Percentiles rank a stretch among this genome's conserved stretches.
Evolutionary conservation across 352 stramenopile species (phyloP).

Genomic region (Pythium dissotocum): DNA sequence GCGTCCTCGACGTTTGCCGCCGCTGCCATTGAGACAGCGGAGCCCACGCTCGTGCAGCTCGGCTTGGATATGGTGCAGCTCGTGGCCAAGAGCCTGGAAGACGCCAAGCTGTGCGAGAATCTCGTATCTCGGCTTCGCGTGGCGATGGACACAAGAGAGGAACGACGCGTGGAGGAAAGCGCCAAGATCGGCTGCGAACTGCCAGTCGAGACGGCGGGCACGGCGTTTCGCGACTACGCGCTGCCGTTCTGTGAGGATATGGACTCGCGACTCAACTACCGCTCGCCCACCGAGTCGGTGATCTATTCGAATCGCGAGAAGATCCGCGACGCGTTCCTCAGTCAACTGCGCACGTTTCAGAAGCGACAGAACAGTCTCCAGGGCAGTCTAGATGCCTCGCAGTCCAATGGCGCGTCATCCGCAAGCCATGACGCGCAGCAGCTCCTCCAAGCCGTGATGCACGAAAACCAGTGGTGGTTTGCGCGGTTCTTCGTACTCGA

Average conservation of each 20-base stretch:
- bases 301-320: constrained; percentile 75
- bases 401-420: constrained; percentile 26
- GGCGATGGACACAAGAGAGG: constrained; percentile 37
- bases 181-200: constrained; percentile 49
- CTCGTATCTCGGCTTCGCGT: constrained; percentile 36
- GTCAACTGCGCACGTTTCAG: constrained; percentile 59
- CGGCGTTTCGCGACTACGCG: constrained; percentile 48
- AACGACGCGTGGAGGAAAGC: constrained; percentile 54
- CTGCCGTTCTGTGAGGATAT: constrained; percentile 69
- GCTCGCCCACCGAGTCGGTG: constrained; percentile 43
- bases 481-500: constrained; percentile 74
- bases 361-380: constrained; percentile 54
- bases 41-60: constrained; percentile 36
- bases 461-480: constrained; percentile 76
- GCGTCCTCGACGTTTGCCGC: constrained; percentile 44
- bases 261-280: constrained; percentile 70
- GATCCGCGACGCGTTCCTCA: constrained; percentile 58
- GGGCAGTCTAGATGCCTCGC: constrained; percentile 21
- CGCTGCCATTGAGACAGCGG: constrained; percentile 38
- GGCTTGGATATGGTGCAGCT: constrained; percentile 36
- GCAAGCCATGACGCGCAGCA: constrained; percentile 32
- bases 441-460: constrained; percentile 42
- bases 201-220: constrained; percentile 55
- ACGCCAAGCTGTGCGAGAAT: constrained; percentile 30
- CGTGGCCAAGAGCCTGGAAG: constrained; percentile 28